Base-by-base conservation (phyloP, 2,329 filamentous ascomycete species). In the Microcyclosporella mali region DNA sequence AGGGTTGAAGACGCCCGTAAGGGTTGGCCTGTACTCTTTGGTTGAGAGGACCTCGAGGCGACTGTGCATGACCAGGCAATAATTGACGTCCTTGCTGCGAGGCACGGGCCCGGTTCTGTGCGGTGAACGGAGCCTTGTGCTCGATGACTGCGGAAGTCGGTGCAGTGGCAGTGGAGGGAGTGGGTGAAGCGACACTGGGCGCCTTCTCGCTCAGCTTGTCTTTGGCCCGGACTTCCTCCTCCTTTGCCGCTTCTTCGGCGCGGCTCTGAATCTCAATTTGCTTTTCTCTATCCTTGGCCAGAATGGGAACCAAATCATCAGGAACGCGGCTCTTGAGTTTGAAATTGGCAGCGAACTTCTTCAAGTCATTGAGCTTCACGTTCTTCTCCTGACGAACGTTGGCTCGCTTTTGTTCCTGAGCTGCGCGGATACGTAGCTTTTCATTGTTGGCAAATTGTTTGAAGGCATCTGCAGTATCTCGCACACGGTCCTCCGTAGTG, bases 271-370 rank as follows among this genome's bases (percentile, higher is more conserved):
- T 97, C 60, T 89, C 81, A 58, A 88, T 82, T 66, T 97, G 92
- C 70, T 95, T 98, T 34, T 73, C 77, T n/a, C 88, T 88, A 61
- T 98, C 92, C 64, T 97, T 98, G 45, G 92, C 90, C 47, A 98
- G 84, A 53, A 98, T 98, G 1, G 87, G 84, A 19, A 98, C 88
- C 28, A 98, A 70, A 65, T 98, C 92, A 39, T 79, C 82, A 1
- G 92, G 92, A 9, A 98, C 88, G 4, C 89, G 88, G 2, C 90
- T 95, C 37, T 85, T 84, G 14, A 98, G 77, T 69, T 97, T 97
- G 74, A 98, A 98, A 61, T 79, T 92, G 55, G 82, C 79, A 1
- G 92, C 88, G 65, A 98, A 98, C 60, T 90, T 95, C 73, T 92
- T 94, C 45, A 98, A 70, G 67, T 98, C 92, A 46, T 87, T 94